Evolutionary conservation across 108 stramenopile genomes (phyloP), one percentile per base, ranked within the genome.

Genomic region (Aureococcus anophagefferens): DNA sequence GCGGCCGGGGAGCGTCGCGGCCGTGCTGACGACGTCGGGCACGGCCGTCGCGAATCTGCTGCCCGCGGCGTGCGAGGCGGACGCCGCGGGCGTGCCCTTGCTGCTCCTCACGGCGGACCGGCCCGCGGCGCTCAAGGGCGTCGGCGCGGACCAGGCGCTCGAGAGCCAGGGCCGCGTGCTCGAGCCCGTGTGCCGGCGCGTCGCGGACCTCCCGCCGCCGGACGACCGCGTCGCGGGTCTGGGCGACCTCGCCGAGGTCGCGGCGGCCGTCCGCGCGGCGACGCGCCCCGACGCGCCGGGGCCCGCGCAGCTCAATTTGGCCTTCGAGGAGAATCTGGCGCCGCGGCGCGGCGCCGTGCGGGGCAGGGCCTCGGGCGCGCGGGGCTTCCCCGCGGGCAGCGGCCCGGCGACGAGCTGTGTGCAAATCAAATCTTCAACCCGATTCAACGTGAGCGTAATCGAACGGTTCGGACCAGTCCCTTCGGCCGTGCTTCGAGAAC

Each of bases 21-120:
- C 84, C 64, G 90, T 96, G 40, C 76, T 96, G 9, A 92, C 91
- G 33, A 92, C 87, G 17, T 91, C 90, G 72, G 95, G 95, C 30
- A 96, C 95, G 33, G 93, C 95, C 18, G 90, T 91, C 9, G 91
- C 90, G 9, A 96, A 96, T 73, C 78, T 96, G 33, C 87, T 92
- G 70, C 95, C 95, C 40, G 85, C 89, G 7, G 86, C 90, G n/a
- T 77, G 90, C 33, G 93, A 94, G 74, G 89, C 93, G 13, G 76
- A 83, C 30, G 78, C 83, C 70, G 93, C 90, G 78, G 89, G 85
- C 34, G 72, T 92, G 34, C 90, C 95, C 9, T 62, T 96, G 70
- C 46, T 96, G 18, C 65, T 96, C 28, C 66, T 94, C 28, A 94
- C 95, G 21, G 95, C 95, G 15, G 95, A 96, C 83, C 77, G 95